Conservation (phyloP, 345 rosid species). For the Linum tenue region DNA sequence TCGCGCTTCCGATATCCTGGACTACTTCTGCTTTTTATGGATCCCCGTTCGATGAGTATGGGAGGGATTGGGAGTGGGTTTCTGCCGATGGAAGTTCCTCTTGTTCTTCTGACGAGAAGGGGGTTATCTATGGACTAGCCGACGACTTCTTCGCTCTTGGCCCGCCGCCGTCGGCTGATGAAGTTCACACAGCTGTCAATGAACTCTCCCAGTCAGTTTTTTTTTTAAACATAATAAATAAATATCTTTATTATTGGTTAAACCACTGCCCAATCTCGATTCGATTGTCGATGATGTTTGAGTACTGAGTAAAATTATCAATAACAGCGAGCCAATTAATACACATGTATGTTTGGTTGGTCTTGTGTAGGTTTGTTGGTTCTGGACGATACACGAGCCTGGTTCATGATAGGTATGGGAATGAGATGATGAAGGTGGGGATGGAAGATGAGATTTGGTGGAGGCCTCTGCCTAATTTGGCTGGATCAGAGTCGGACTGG, state of each 20-base stretch:
- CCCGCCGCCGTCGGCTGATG: background rate
- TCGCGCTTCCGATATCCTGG: no score
- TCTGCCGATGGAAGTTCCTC: background rate
- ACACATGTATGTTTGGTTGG: background rate
- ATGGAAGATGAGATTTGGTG: no score
- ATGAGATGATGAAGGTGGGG: background rate
- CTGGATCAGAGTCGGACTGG: no score
- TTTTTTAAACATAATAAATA: background rate
- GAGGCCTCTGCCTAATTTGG: background rate
- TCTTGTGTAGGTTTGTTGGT: background rate
- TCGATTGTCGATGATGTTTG: no score
- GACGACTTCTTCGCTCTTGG: background rate
- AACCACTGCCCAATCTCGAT: no score
- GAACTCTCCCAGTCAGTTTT: conserved; percentile 1
- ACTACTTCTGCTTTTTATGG: no score
- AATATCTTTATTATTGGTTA: no score
- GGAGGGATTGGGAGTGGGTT: background rate
- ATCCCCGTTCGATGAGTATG: background rate
- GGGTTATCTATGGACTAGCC: background rate
- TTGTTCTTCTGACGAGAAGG: background rate
- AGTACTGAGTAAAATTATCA: no score
- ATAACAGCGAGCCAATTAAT: background rate
- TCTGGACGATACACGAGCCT: background rate
- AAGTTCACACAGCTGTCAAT: background rate
- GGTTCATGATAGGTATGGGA: background rate